phyloP scores from a whole-genome alignment of 768 basidiomycete species.

The Suillus alpinus region DNA sequence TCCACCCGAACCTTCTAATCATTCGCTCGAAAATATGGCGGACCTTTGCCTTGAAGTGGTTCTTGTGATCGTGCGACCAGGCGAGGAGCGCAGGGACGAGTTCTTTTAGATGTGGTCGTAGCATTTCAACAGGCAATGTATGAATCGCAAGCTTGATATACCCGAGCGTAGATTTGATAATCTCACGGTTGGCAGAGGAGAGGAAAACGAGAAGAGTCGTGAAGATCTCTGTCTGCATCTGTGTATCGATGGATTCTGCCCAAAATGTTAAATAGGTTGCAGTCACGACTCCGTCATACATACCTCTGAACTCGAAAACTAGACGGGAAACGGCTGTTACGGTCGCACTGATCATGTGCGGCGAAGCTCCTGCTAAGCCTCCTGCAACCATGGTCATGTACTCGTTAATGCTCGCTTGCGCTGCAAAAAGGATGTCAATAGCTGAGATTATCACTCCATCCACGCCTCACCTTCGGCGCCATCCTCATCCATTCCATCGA shows the following conservation, averaged over 20 bases:
- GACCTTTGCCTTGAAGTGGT: constrained; percentile 97
- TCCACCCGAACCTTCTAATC: constrained; percentile 86
- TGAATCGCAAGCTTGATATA: constrained; percentile 93
- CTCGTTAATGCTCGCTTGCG: constrained; percentile 78
- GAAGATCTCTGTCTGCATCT: constrained; percentile 81
- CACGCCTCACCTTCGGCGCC: constrained; percentile 38
- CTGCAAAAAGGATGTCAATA: constrained; percentile 31
- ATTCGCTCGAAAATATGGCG: constrained; percentile 96
- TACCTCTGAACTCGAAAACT: constrained; percentile 95
- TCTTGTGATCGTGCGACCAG: constrained; percentile 98
- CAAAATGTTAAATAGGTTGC: not conserved
- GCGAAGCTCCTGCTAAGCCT: constrained; percentile 87
- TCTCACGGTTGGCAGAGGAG: constrained; percentile 92
- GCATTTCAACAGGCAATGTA: constrained; percentile 66
- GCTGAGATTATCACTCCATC: constrained; percentile 4
- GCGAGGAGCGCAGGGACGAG: constrained; percentile 82
- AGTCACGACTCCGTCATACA: not conserved
- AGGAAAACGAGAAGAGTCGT: constrained; percentile 88
- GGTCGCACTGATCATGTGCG: constrained; percentile 98
- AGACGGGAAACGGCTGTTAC: constrained; percentile 92
- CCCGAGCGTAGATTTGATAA: constrained; percentile 94
- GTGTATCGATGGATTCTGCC: constrained; percentile 62
- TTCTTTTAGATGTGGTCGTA: constrained; percentile 72
- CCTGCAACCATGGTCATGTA: constrained; percentile 97
- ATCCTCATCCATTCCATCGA: constrained; percentile 85